Percentiles rank a stretch among this genome's conserved stretches.
Conservation (phyloP, 345 rosid genomes). For the Sisymbrium altissimum region DNA sequence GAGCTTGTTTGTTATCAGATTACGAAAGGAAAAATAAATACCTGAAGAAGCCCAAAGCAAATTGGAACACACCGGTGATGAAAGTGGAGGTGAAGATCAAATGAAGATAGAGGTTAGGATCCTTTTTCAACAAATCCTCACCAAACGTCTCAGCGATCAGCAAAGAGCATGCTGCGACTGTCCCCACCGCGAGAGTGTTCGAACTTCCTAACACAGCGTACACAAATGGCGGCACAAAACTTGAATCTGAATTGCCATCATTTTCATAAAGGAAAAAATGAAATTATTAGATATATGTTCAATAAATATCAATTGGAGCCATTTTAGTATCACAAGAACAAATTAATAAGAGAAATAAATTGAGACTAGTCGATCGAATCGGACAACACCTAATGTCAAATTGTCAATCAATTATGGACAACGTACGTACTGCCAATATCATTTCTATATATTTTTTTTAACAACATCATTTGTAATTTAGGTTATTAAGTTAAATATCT, state of each 20-base stretch:
- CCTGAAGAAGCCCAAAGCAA: conserved; percentile 64
- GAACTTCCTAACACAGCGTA: conserved; percentile 87
- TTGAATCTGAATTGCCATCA: conserved; percentile 52
- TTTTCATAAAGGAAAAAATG: not conserved
- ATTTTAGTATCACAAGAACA: not conserved
- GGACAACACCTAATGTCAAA: not conserved
- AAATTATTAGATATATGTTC: not conserved
- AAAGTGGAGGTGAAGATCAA: conserved; percentile 69
- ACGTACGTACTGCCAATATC: not conserved
- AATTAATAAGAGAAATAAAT: not conserved
- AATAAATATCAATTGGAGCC: not conserved
- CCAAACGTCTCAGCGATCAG: conserved; percentile 51
- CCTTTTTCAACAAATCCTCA: conserved; percentile 33
- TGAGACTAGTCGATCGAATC: not conserved
- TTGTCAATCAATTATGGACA: not conserved
- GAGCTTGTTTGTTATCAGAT: not conserved
- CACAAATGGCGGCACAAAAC: conserved; percentile 78
- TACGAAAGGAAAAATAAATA: not conserved
- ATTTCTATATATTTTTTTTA: too few relatives aligned
- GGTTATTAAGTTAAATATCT: not conserved
- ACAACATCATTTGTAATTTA: too few relatives aligned
- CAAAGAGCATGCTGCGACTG: conserved; percentile 81
- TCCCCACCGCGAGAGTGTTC: conserved; percentile 76
- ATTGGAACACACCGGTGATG: conserved; percentile 72
- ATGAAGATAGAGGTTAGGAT: conserved; percentile 64